Base-by-base conservation (phyloP, 371 early-diverging fungal species). In the Neoconidiobolus thromboides region DNA sequence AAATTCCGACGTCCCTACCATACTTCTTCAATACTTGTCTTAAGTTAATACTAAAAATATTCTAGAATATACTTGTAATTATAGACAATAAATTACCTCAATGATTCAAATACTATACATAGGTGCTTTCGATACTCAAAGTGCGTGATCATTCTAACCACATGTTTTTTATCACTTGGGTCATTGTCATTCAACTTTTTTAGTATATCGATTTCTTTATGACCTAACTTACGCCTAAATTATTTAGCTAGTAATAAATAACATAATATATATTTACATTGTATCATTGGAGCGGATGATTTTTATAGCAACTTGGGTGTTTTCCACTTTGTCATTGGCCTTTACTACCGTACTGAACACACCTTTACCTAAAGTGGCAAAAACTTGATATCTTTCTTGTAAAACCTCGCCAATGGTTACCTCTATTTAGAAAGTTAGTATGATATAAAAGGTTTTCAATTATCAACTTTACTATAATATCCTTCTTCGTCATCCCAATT, bases 401-500 rank as follows among this genome's bases (percentile, higher is more conserved):
- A 90, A 68, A 1, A 83, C 62, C 67, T 96, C 97, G 2, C 95
- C 95, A 43, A 91, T 58, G 52, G 54, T 48, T 39, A 64, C 47
- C 9, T 51, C 63, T 60, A 41, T 43, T 26, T 26, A 26, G 26
- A 26, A 26, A 26, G 26, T 26, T 26, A 26, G 26, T 26, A 26
- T 26, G 26, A 26, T 26, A 26, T 26, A 26, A 26, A 26, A 26
- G 26, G 26, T 49, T 1, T 12, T 73, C 83, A 26, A 26, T 26
- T 26, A 26, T 26, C 26, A 26, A 26, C 26, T 26, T 71, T 78
- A 79, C 89, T 82, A 67, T 94, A 96, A 75, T 96, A 96, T 12
- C 97, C 97, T 63, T 96, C 94, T 1, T 82, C 76, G 64, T 96
- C 97, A 69, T 95, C 96, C 87, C 89, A 91, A 61, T 87, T 92